Percentiles rank a stretch among this genome's conserved stretches.
Conservation (phyloP, 108 stramenopile genomes). For the Discostella pseudostelligera region DNA sequence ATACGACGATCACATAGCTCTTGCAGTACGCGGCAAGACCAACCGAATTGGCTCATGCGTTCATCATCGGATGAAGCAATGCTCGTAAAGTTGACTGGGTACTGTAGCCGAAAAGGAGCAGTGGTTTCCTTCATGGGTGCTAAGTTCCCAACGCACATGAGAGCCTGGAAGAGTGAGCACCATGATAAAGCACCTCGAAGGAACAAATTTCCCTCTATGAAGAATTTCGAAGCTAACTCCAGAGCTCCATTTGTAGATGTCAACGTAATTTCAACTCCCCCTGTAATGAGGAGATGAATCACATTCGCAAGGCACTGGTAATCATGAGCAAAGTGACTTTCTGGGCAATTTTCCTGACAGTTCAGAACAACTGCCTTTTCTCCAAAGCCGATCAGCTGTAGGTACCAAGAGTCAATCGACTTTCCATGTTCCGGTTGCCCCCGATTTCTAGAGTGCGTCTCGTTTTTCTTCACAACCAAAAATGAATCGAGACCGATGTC, state of each 20-base stretch:
- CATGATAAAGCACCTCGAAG: constrained; percentile 39
- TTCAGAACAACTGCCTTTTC: constrained; percentile 32
- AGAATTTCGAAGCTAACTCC: constrained; percentile 30
- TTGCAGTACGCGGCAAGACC: constrained; percentile 34
- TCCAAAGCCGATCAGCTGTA: constrained; percentile 42
- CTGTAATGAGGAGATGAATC: constrained; percentile 34
- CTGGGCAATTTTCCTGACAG: constrained; percentile 15
- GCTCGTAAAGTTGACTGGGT: constrained; percentile 19
- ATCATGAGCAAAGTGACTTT: constrained; percentile 38
- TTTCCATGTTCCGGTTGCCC: not conserved
- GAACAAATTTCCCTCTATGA: constrained; percentile 41
- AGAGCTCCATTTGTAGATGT: constrained; percentile 16
- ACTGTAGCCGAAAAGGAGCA: constrained; percentile 13
- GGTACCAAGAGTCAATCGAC: constrained; percentile 13
- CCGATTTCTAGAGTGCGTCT: not conserved
- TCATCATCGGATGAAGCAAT: constrained; percentile 18
- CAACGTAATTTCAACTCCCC: constrained; percentile 35
- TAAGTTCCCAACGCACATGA: constrained; percentile 30
- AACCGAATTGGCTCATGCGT: constrained; percentile 25
- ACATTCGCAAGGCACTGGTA: constrained; percentile 45
- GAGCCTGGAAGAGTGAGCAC: constrained; percentile 38
- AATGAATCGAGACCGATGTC: constrained; percentile 43
- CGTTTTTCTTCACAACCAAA: constrained; percentile 20
- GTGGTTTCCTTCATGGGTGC: not conserved
- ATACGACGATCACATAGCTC: constrained; percentile 16